Conservation (phyloP, 2,329 filamentous ascomycete genomes). For the Teratosphaeria nubilosa region DNA sequence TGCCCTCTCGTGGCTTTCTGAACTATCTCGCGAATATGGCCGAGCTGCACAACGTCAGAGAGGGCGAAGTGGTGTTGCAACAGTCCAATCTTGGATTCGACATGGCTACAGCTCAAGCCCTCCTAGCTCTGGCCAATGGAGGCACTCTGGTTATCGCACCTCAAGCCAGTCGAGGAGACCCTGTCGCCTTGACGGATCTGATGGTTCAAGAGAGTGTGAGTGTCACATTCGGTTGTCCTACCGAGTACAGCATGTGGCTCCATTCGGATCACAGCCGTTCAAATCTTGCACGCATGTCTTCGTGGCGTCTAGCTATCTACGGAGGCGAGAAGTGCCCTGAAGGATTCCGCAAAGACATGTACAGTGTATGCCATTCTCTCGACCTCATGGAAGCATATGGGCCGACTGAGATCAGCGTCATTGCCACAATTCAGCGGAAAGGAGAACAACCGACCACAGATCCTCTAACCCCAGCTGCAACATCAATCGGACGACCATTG, state of each 20-base stretch:
- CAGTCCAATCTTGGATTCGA: neutral
- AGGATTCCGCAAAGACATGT: neutral
- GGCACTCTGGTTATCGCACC: neutral
- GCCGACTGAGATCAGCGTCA: neutral
- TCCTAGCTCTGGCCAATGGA: neutral
- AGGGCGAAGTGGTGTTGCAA: neutral
- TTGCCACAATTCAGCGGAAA: neutral
- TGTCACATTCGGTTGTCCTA: neutral
- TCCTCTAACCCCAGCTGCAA: neutral
- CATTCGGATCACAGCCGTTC: neutral
- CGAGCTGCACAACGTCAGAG: neutral
- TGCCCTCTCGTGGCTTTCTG: neutral
- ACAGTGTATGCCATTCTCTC: neutral
- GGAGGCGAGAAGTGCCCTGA: neutral
- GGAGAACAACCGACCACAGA: neutral
- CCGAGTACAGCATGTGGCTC: neutral
- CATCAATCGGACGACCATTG: neutral
- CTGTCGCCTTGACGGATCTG: neutral
- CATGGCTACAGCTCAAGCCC: neutral
- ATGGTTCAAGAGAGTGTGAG: neutral
- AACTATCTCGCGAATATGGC: neutral
- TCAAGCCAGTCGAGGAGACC: neutral
- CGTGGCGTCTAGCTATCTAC: neutral
- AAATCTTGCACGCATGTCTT: neutral
- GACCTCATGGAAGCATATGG: neutral